Evolutionary conservation across 83 land plant species (phyloP), one percentile per base, ranked within the genome.

Genomic region (Picea engelmannii): DNA sequence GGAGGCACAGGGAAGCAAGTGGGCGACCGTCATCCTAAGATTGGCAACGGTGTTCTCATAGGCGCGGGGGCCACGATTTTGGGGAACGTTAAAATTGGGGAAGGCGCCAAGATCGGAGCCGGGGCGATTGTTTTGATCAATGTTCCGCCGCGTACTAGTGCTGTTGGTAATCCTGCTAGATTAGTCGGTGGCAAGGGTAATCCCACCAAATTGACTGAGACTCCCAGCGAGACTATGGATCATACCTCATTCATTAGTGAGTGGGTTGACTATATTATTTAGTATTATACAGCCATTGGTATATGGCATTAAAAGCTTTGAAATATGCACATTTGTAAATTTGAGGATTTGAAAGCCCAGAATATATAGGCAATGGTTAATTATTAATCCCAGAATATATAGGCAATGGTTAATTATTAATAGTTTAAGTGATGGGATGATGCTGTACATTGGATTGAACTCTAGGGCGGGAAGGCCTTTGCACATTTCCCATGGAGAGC

Each of bases 1-100:
- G 31, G 31, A 27, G 31, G 31, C 31, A 27, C 31, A 27, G 0
- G 31, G 31, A 27, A 27, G 31, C 0, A 27, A 27, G 1, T 0
- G 31, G 31, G 31, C 1, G 31, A 27, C 31, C 31, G 95, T 70
- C 96, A 94, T 76, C 96, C 96, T 1, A 94, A 89, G 82, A 83
- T 94, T 27, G 96, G 93, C 5, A 88, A 92, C 74, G 95, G 93
- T 0, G 93, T 91, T 20, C 81, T 94, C 27, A 88, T 94, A 49
- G 96, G 95, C 3, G 96, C 95, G 1, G 96, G 90, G 16, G 92
- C 96, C 15, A 90, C 86, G n/a, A 82, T 93, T 23, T 66, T 93
- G 7, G 94, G 94, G 0, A 87, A 88, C 18, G 80, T 93, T 16
- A 82, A n/a, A 21, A 82, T 93, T 3, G 96, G 96, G 6, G 89